Conservation (phyloP, 179 eudicot genomes). For the Silene vulgaris region DNA sequence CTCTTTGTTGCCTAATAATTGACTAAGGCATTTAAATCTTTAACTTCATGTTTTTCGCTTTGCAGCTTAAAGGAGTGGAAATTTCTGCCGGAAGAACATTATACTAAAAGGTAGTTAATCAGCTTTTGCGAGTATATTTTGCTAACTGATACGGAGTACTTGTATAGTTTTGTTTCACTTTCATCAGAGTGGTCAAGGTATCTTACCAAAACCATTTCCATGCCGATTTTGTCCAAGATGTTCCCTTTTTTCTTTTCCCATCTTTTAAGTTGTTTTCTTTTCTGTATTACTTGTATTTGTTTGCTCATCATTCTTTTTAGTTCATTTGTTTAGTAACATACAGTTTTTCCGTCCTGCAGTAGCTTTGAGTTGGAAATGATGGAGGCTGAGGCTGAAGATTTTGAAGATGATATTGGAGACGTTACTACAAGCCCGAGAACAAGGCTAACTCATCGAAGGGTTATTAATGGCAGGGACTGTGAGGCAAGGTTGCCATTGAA, state of each 20-base stretch:
- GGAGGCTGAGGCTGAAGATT: constrained; percentile 78
- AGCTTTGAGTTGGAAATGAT: constrained; percentile 66
- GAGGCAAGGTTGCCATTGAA: constrained; percentile 20
- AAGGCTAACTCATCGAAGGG: constrained; percentile 23
- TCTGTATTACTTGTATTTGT: neutral
- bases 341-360: constrained; percentile 33
- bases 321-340: neutral
- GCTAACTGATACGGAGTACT: neutral
- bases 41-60: neutral
- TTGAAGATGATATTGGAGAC: constrained; percentile 64
- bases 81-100: constrained; percentile 66
- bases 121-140: neutral
- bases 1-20: neutral
- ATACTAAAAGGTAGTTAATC: constrained; percentile 50
- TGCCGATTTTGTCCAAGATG: neutral
- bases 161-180: neutral
- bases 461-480: constrained; percentile 13
- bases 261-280: neutral
- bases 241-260: neutral
- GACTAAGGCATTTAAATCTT: no score
- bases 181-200: no score
- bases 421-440: neutral
- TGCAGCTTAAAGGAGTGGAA: constrained; percentile 81
- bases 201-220: neutral
- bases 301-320: neutral